Base-by-base conservation (phyloP, 2,329 filamentous ascomycete genomes). In the Orbilia brochopaga region DNA sequence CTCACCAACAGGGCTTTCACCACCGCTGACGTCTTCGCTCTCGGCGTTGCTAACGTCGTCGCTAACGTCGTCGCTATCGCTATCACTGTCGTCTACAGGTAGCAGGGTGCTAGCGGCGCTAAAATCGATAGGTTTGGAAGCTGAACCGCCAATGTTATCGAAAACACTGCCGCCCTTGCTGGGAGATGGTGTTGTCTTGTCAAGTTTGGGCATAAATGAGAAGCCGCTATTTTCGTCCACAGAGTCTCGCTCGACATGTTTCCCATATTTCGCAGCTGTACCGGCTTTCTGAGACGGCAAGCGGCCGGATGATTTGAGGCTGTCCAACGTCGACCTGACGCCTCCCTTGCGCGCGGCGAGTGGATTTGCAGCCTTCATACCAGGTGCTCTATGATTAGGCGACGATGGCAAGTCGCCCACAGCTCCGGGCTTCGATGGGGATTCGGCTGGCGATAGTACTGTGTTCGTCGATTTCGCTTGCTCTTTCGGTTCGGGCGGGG, bases 211-310 rank as follows among this genome's bases (percentile, higher is more conserved):
- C 35, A 69, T 53, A 46, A 69, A 62, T 2, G 19, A 13, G 21
- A 65, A 65, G 5, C 30, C 61, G 6, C 23, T 15, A 15, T 51
- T 50, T 1, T 58, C 51, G 10, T 61, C 60, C 13, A 40, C 35
- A 32, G 48, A 30, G 10, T 59, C 51, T 24, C 23, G 17, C 6
- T 23, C 37, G 23, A 32, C 32, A 42, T 7, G 1, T 6, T 62
- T 61, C 7, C 30, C 15, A 37, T n/a, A 10, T 61, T 59, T 61
- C n/a, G 54, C 23, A 42, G 60, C 57, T 52, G 51, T 15, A 17
- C 60, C 60, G 44, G 67, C 55, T 65, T 65, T 72, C 60, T 72
- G 67, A 23, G 60, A 19, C 32, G 55, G 55, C 55, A 51, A 21
- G 40, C 67, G 67, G 21, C 60, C 55, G 23, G 67, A 60, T 2